These are phyloP conservation scores for Calonectria hongkongensis DNA, from an alignment of 2,329 filamentous ascomycete species.

Conservation along the genomic window DNA sequence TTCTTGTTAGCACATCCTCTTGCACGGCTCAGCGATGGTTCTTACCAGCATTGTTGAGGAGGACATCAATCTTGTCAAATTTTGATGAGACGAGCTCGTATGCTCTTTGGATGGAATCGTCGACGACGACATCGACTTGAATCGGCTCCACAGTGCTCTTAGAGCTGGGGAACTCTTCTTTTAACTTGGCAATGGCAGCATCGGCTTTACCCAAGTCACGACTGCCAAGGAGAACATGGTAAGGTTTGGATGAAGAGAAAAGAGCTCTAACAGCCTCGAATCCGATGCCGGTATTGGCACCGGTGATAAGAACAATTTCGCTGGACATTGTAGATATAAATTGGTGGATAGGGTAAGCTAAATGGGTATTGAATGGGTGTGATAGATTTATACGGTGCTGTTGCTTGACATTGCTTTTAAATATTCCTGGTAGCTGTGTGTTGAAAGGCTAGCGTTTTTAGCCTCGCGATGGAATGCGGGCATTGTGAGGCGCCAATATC, in stretches of 20 bases:
- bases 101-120: constrained; percentile 70
- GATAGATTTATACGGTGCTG: not conserved
- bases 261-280: constrained; percentile 75
- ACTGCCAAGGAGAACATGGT: constrained; percentile 74
- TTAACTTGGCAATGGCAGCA: constrained; percentile 64
- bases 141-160: constrained; percentile 66
- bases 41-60: constrained; percentile 76
- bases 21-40: rapidly evolving
- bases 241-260: constrained; percentile 65
- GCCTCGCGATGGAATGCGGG: not conserved
- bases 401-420: not conserved
- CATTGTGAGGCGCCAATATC: not conserved
- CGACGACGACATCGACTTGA: constrained; percentile 72
- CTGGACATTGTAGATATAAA: constrained; percentile 46
- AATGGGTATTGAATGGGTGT: not conserved
- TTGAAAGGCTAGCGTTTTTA: not conserved
- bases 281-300: constrained; percentile 77
- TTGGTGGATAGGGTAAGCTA: not conserved
- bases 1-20: not conserved
- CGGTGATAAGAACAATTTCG: constrained; percentile 74
- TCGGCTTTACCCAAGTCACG: constrained; percentile 71
- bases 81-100: constrained; percentile 64
- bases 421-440: not conserved
- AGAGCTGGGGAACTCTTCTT: constrained; percentile 62
- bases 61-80: constrained; percentile 68